Percentiles rank a stretch among this genome's conserved stretches.
phyloP scores from a whole-genome alignment of 345 rosid species.

The Alliaria petiolata region DNA sequence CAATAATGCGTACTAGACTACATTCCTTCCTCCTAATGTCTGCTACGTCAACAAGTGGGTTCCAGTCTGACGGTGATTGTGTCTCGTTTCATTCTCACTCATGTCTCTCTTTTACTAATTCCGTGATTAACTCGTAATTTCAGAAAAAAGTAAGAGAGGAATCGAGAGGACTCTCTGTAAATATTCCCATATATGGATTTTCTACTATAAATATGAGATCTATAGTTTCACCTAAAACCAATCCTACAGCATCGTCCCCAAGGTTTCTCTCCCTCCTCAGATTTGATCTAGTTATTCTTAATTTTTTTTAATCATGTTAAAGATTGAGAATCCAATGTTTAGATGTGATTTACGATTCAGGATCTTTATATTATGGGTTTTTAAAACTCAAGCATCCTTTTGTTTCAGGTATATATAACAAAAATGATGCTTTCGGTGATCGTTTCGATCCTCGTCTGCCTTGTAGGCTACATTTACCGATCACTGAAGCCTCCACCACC shows the following conservation, averaged over 20 bases:
- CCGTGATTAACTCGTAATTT: background rate
- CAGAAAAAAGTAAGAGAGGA: background rate
- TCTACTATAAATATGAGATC: background rate
- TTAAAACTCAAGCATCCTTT: background rate
- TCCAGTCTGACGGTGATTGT: slow-evolving; percentile 2
- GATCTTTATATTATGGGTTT: background rate
- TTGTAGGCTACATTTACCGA: slow-evolving; percentile 50
- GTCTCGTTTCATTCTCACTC: background rate
- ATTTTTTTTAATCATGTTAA: background rate
- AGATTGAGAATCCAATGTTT: background rate
- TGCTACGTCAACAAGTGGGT: slow-evolving; percentile 10
- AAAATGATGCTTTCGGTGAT: slow-evolving; percentile 48
- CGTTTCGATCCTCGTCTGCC: slow-evolving; percentile 45
- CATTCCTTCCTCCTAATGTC: background rate
- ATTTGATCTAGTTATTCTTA: background rate
- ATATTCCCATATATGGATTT: background rate
- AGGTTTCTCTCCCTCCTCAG: background rate
- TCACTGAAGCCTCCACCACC: slow-evolving; percentile 67
- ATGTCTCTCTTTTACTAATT: background rate
- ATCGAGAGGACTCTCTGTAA: background rate
- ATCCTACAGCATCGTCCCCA: background rate
- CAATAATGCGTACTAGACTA: background rate
- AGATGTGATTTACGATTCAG: background rate
- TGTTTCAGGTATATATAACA: slow-evolving; percentile 13
- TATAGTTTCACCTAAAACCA: background rate